Evolutionary conservation across 805 yeast species (phyloP), one percentile per base, ranked within the genome.

Genomic region (Ogataea methanolica): DNA sequence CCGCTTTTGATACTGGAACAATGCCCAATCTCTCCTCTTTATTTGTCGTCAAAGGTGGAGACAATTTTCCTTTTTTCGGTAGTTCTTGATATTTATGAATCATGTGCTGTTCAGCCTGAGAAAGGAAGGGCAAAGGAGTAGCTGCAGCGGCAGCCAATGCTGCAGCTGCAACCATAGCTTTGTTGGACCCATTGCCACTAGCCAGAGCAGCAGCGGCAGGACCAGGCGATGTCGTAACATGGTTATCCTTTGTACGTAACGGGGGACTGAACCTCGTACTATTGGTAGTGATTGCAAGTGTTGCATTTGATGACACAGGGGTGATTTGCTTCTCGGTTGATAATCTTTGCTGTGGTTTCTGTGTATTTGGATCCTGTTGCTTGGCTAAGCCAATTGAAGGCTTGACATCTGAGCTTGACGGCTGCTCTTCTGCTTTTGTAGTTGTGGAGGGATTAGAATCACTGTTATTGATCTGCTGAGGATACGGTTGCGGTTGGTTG

Each of bases 111-210:
- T 59, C 57, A 23, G 39, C 41, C 33, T 50, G 50, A 2, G 53
- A 39, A 39, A 59, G 45, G 16, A 75, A 59, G 4, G 90, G 90
- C 34, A 86, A 61, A 1, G 94, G 94, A 14, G 80, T 75, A 14
- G 82, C 87, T 2, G 91, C 91, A 0, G 92, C 94, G 0, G 87
- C 88, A 4, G 90, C 89, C 43, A 86, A 69, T 0, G 92, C 92
- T 8, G 91, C 92, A 1, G 94, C 94, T 0, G 92, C 94, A 8
- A 85, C 84, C 56, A 76, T 73, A 0, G 87, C 88, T 56, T 81
- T 77, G 45, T 65, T 65, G 8, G 62, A 59, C n/a, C 61, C 58
- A 36, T 50, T 52, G 5, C 59, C 63, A 33, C 62, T 60, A 1
- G 66, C 69, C 41, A 67, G 48, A 3, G 69, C 71, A 15, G 71